Evolutionary conservation across 768 basidiomycete species (phyloP).

Genomic region (Hypholoma sublateritium): DNA sequence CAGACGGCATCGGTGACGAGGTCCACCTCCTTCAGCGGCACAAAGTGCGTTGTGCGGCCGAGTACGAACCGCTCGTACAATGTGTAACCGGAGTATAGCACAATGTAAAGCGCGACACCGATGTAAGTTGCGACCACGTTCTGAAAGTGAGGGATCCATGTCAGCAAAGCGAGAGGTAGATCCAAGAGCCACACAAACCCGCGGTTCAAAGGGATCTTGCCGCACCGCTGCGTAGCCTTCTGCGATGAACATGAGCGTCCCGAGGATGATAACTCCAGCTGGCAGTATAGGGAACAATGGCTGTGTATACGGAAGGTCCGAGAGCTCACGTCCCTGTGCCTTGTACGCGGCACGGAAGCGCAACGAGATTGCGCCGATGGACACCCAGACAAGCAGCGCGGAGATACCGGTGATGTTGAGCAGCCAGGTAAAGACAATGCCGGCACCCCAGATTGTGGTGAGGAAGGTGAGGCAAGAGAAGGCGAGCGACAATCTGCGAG

Average conservation of each 20-base stretch:
- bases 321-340: slow-evolving; percentile 47
- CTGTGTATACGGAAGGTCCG: slow-evolving; percentile 59
- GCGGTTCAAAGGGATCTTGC: slow-evolving; percentile 40
- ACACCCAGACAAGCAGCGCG: slow-evolving; percentile 66
- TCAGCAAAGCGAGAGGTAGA: neutral
- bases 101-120: slow-evolving; percentile 45
- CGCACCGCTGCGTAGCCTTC: slow-evolving; percentile 52
- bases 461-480: slow-evolving; percentile 52
- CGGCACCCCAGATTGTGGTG: slow-evolving; percentile 58
- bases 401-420: slow-evolving; percentile 66
- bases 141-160: slow-evolving; percentile 20
- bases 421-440: slow-evolving; percentile 57
- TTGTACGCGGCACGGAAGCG: slow-evolving; percentile 65
- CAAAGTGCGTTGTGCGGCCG: slow-evolving; percentile 31
- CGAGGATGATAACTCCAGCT: slow-evolving; percentile 47
- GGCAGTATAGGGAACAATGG: slow-evolving; percentile 56
- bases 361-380: slow-evolving; percentile 52
- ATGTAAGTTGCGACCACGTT: slow-evolving; percentile 59
- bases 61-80: slow-evolving; percentile 36
- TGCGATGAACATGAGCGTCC: slow-evolving; percentile 51
- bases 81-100: slow-evolving; percentile 45
- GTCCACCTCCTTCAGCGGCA: slow-evolving; percentile 45
- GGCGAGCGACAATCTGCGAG: slow-evolving; percentile 42
- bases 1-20: slow-evolving; percentile 56
- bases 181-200: slow-evolving; percentile 28